Base-by-base conservation (phyloP, 805 yeast species). In the Kodamaea leandrae region DNA sequence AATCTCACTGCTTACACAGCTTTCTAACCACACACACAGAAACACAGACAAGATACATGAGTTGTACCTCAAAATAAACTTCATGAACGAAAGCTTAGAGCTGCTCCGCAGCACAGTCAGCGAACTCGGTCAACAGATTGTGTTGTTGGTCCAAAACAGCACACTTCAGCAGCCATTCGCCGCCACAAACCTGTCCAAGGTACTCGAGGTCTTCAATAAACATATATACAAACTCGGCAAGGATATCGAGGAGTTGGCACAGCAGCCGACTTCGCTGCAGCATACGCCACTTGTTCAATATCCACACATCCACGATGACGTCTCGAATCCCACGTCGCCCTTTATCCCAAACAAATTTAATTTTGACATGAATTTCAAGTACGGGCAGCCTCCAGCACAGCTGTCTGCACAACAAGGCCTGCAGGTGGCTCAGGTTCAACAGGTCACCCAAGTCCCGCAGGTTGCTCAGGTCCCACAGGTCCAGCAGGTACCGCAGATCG, bases 11-110 rank as follows among this genome's bases (percentile, higher is more conserved):
- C 21, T 55, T 5, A 39, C 39, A 18, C 50, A 51, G 43, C 21
- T 55, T 5, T 41, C 41, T 24, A 49, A 54, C 45, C 56, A 52
- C 37, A 30, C 33, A 6, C 40, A 27, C 18, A 47, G 43, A 19
- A 52, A 47, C 20, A 52, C 50, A 39, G 52, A 55, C 34, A 55
- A 53, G 29, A 41, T 58, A 21, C 55, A 56, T 25, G 48, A 52
- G 27, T 26, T 59, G n/a, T 51, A 46, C 32, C 44, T 50, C 30
- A 43, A 39, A 10, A 32, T 51, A 25, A 44, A 49, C 35, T 48
- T 39, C 35, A 42, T 44, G 20, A 36, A 37, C 28, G 49, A 51
- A 7, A 29, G 47, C 21, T 40, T 51, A 8, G 45, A 48, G 28
- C 41, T 39, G 17, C 25, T 51, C 21, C 40, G 44, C 27, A 38